Evolutionary conservation across 148 eudicot species (phyloP), one percentile per base, ranked within the genome.

Genomic region (Silene latifolia): DNA sequence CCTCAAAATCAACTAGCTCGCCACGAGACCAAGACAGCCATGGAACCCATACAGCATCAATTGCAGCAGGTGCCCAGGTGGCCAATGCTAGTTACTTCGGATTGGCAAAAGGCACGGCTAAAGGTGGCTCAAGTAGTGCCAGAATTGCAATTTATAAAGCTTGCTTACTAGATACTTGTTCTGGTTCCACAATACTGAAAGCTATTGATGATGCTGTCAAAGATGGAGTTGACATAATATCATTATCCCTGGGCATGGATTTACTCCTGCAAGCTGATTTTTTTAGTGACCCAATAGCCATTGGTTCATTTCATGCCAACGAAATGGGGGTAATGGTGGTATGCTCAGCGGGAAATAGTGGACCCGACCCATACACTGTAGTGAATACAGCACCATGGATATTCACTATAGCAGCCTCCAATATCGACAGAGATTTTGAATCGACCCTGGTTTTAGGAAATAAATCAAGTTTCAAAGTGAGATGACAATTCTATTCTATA

Each of bases 331-430:
- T 90, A 4, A 78, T 83, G 84, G 91, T 88, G 14, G 84, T 88
- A 13, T 82, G 87, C 67, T 86, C 95, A 0, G 95, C 81, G 2
- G 95, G 95, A 46, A 90, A 90, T 78, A 81, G 84, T 63, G 95
- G 95, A 18, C 95, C 95, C 0, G 85, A 80, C 5, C 65, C 85
- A 11, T 86, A 75, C 58, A 86, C 92, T 0, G 29, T 85, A 20
- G 86, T 83, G 12, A 90, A 90, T 69, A 77, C 90, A 15, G 95
- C 91, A 47, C 95, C 95, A 15, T 88, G 95, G 95, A 79, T 85
- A 35, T 78, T 90, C 35, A 90, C 91, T 56, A 88, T 88, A 19
- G 89, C 86, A 11, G 95, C 95, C 25, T 88, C 95, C 8, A 88
- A 57, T 47, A 88, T 88, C 48, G 95, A 90, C 70, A 84, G 95